These are phyloP conservation scores for Aureobasidium melanogenum DNA, from an alignment of 2,329 filamentous ascomycete genomes.

Conservation along the genomic window DNA sequence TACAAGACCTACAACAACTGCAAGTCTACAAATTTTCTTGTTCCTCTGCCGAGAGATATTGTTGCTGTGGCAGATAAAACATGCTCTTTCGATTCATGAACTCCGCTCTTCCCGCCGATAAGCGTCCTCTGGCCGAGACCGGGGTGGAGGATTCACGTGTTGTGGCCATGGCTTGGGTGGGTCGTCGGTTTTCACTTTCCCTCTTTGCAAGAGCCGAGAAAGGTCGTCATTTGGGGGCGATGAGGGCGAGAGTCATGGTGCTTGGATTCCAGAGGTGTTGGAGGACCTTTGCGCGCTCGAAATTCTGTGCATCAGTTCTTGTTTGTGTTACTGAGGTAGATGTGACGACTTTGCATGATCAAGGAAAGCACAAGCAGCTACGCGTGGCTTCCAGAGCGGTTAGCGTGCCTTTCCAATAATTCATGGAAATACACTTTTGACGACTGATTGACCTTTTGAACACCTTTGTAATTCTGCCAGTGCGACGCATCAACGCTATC, in stretches of 20 bases:
- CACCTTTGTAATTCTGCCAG: neutral
- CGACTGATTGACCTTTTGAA: neutral
- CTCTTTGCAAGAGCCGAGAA: neutral
- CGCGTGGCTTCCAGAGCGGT: neutral
- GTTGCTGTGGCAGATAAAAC: neutral
- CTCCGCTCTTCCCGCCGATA: conserved; percentile 2
- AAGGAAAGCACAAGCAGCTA: neutral
- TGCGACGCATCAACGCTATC: neutral
- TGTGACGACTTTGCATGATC: neutral
- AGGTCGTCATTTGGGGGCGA: neutral
- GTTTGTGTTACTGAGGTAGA: neutral
- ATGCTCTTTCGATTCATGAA: neutral
- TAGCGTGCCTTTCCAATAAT: neutral
- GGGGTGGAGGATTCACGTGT: conserved; percentile 3
- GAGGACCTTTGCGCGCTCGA: neutral
- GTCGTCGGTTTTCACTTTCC: conserved; percentile 2
- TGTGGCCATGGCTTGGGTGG: neutral
- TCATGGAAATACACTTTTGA: neutral
- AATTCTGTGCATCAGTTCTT: neutral
- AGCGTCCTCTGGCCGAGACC: conserved; percentile 2
- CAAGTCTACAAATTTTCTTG: neutral
- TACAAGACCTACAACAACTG: neutral
- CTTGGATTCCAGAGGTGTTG: neutral
- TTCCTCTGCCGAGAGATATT: neutral
- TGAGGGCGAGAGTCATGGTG: neutral